Evolutionary conservation across 768 basidiomycete genomes (phyloP), one percentile per base, ranked within the genome.

Genomic region (Pulveroboletus sp.): DNA sequence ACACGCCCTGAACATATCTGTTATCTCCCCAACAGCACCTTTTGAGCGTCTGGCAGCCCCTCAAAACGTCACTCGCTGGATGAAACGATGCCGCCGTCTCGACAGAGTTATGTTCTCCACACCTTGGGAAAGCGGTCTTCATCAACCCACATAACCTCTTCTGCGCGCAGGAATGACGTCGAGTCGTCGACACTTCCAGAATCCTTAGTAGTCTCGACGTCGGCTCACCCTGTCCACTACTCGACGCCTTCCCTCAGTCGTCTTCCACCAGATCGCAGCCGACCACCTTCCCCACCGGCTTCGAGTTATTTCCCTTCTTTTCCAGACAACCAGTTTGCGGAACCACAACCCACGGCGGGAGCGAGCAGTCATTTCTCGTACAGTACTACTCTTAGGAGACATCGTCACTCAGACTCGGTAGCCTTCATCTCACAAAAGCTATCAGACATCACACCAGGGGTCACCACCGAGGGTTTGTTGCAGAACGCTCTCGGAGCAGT

Each of bases 281-380:
- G 74, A 42, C 51, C 63, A 1, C 74, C 74, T 2, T 87, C 86
- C 6, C 89, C 88, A 2, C 89, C 89, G 0, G 89, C 89, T 0
- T 89, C 89, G 3, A 77, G 86, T 1, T 91, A 91, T 67, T 92
- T 91, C 59, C 77, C 84, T 0, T 65, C 79, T 1, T 75, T 82
- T 30, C 73, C 78, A 72, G 69, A 46, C 73, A 80, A 55, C 55
- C 68, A 67, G 62, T 72, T 37, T 33, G 69, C 49, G n/a, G 75
- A 80, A 53, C 72, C 83, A 9, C 75, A 80, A 31, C 81, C 84
- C 0, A 74, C 80, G 0, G 74, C 84, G 0, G 82, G 81, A 45
- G 86, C 89, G 1, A 75, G 78, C 28, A 65, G 79, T 5, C 89
- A 92, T 61, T 92, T 92, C 59, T 83, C 88, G 1, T 91, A 89